Base-by-base conservation (phyloP, 2,329 filamentous ascomycete genomes). In the Macrophomina tecta region DNA sequence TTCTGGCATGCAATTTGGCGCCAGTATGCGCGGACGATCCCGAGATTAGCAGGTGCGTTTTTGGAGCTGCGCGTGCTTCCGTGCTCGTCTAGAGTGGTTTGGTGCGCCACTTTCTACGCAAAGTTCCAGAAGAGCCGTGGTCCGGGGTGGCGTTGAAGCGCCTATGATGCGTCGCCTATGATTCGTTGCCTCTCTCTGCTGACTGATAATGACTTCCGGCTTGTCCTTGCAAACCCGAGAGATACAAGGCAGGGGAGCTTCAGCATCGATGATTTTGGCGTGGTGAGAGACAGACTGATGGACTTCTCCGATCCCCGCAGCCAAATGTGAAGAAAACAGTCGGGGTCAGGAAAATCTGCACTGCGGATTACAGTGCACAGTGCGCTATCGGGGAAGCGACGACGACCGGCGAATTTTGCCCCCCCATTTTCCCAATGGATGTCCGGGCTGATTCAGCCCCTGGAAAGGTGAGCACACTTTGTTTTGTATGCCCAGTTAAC, bases 51-150 rank as follows among this genome's bases (percentile, higher is more conserved):
- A 48, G 45, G 28, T 49, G 45, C 58, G 30, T 62, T 48, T 32
- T 42, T 38, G 51, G 18, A 51, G 64, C 53, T 66, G 64, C 64
- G 64, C 48, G 45, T 53, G 36, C 32, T 66, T 61, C 55, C 64
- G 46, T 58, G 53, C 53, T 52, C 38, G 42, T 52, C 53, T 30
- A 65, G 18, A 56, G 63, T 65, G 63, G 63, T 52, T 51, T 34
- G 30, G 14, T 42, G 46, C 56, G 63, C 63, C 63, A 65, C 63
- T 65, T 61, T 56, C 64, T 34, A 60, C 46, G 45, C 53, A 40
- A 55, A 45, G 64, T 60, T 66, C 55, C 53, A 66, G 64, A 61
- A 49, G 64, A 65, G 62, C 28, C 40, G n/a, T 46, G 42, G 56
- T 61, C 38, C 48, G 14, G 45, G 34, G 34, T 52, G 64, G 55